phyloP scores from a whole-genome alignment of 495 filamentous ascomycete genomes.

The Aspergillus sclerotioniger region DNA sequence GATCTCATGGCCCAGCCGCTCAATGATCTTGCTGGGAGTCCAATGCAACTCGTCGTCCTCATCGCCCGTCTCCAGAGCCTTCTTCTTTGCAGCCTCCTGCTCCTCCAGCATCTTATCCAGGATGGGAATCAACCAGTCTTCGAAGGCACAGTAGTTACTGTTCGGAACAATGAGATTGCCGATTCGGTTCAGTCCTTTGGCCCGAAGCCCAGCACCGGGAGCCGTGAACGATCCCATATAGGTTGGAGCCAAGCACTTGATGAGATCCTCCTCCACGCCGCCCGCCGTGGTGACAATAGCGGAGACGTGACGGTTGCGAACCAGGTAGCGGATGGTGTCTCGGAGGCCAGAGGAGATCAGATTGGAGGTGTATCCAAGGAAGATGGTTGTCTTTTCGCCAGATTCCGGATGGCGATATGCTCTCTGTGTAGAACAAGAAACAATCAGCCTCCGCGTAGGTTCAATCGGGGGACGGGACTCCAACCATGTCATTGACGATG shows the following conservation, averaged over 20 bases:
- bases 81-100: constrained; percentile 69
- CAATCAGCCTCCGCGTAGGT: neutral
- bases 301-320: constrained; percentile 85
- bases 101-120: constrained; percentile 88
- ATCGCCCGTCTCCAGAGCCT: constrained; percentile 42
- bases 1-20: constrained; percentile 85
- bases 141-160: constrained; percentile 92
- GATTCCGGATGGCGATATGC: constrained; percentile 73
- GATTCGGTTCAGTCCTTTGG: constrained; percentile 87
- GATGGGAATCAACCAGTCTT: constrained; percentile 95
- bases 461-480: neutral
- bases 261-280: constrained; percentile 96
- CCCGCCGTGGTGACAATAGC: constrained; percentile 93
- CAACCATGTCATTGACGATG: constrained; percentile 94
- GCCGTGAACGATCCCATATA: constrained; percentile 85
- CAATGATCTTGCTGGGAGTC: constrained; percentile 87
- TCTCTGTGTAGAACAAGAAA: constrained; percentile 45
- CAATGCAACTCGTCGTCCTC: constrained; percentile 74
- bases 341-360: constrained; percentile 93
- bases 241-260: constrained; percentile 93
- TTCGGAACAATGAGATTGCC: constrained; percentile 97
- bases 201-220: constrained; percentile 69
- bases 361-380: constrained; percentile 95
- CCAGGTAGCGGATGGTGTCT: constrained; percentile 86
- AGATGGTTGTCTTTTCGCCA: constrained; percentile 77